These are phyloP conservation scores for Phytophthora palmivora DNA, from an alignment of 352 stramenopile genomes.

Conservation along the genomic window DNA sequence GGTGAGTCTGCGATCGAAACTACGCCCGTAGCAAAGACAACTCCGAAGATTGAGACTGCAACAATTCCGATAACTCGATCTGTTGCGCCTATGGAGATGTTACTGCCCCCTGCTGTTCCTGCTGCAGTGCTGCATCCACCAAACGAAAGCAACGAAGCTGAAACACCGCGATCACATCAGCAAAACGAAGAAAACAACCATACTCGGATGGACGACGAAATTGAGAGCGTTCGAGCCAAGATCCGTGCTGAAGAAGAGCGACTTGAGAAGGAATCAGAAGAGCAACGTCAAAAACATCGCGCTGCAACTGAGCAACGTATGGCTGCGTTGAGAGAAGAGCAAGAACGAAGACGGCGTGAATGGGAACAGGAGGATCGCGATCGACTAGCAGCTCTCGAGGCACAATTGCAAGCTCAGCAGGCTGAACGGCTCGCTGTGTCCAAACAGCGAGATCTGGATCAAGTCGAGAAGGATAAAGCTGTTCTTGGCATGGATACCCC, in stretches of 20 bases:
- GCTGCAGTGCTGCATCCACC: conserved; percentile 7
- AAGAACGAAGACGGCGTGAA: conserved; percentile 67
- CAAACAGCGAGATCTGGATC: conserved; percentile 40
- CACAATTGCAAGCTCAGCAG: conserved; percentile 54
- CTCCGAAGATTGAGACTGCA: not conserved
- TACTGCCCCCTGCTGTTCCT: conserved; percentile 26
- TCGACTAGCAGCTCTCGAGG: conserved; percentile 54
- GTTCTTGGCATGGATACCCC: conserved; percentile 6
- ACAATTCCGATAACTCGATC: conserved; percentile 20
- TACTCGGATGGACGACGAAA: conserved; percentile 17
- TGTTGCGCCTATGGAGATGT: conserved; percentile 15
- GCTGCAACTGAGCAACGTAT: conserved; percentile 63
- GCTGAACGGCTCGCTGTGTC: conserved; percentile 38
- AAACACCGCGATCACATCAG: not conserved
- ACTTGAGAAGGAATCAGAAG: conserved; percentile 49
- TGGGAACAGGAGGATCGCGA: conserved; percentile 75
- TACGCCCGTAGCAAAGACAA: not conserved
- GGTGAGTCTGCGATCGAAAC: conserved; percentile 3
- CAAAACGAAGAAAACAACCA: not conserved
- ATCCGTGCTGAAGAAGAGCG: conserved; percentile 56
- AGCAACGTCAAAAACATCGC: conserved; percentile 51
- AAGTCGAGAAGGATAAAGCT: conserved; percentile 37
- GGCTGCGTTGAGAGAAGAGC: conserved; percentile 63
- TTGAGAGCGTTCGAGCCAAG: conserved; percentile 49
- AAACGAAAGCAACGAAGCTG: conserved; percentile 5